Conservation (phyloP, 2,329 filamentous ascomycete genomes). For the Myriosclerotinia scirpicola region DNA sequence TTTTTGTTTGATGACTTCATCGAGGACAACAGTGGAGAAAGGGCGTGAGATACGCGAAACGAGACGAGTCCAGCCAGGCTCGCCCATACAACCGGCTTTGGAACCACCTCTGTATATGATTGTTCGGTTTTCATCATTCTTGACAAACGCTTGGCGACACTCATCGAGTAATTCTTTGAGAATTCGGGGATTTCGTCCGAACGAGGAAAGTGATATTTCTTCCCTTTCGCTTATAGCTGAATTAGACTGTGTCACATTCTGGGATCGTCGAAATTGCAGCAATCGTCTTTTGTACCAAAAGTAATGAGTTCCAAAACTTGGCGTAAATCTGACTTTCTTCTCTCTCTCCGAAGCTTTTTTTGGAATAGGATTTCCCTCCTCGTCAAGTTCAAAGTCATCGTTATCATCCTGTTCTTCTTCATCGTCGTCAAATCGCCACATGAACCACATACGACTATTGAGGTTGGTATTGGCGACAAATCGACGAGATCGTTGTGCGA, state of each 20-base stretch:
- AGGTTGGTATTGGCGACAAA: slow-evolving; percentile 66
- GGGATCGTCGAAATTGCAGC: slow-evolving; percentile 56
- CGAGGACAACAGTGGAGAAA: slow-evolving; percentile 64
- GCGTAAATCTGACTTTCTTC: slow-evolving; percentile 58
- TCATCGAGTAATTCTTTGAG: slow-evolving; percentile 63
- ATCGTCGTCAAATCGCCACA: slow-evolving; percentile 47
- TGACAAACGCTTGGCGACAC: slow-evolving; percentile 54
- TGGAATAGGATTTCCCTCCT: slow-evolving; percentile 31
- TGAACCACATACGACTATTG: slow-evolving; percentile 52
- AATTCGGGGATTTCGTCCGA: slow-evolving; percentile 59
- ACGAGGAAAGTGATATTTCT: slow-evolving; percentile 59
- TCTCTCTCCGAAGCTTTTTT: slow-evolving; percentile 38
- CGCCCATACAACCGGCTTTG: slow-evolving; percentile 42
- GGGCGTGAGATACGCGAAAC: slow-evolving; percentile 59
- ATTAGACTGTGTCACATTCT: slow-evolving; percentile 49
- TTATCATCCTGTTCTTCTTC: slow-evolving; percentile 50
- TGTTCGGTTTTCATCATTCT: slow-evolving; percentile 61
- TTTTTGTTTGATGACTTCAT: slow-evolving; percentile 58
- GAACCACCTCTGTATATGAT: slow-evolving; percentile 61
- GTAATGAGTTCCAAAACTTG: slow-evolving; percentile 64
- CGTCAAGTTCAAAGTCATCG: slow-evolving; percentile 33
- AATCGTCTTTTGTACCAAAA: slow-evolving; percentile 65
- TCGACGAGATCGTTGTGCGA: slow-evolving; percentile 57
- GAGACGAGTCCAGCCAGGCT: slow-evolving; percentile 60
- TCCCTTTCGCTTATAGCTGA: slow-evolving; percentile 52